phyloP scores from a whole-genome alignment of 495 filamentous ascomycete species.

The Xylaria grammica region DNA sequence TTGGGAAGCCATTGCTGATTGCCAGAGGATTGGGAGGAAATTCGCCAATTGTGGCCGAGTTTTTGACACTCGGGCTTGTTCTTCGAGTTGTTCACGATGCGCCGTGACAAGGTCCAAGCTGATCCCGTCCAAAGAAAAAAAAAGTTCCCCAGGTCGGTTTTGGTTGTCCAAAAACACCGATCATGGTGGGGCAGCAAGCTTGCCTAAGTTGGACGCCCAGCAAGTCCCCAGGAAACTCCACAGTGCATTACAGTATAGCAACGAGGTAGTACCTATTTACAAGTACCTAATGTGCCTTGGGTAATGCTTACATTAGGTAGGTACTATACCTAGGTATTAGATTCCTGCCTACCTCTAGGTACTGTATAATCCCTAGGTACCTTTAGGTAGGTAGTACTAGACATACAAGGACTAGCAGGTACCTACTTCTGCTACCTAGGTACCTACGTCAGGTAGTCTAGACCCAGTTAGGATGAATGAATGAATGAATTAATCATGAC shows the following conservation, averaged over 20 bases:
- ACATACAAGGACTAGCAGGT: too few relatives aligned
- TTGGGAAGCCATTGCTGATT: conserved; percentile 59
- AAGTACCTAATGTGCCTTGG: too few relatives aligned
- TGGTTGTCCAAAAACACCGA: conserved; percentile 1
- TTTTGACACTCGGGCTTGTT: neutral
- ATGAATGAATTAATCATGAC: conserved; percentile 15
- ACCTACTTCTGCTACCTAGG: too few relatives aligned
- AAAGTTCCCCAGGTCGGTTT: conserved; percentile 12
- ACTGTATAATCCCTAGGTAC: neutral
- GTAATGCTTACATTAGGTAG: too few relatives aligned
- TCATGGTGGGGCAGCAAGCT: conserved; percentile 10
- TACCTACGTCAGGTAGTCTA: neutral
- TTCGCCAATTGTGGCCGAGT: neutral
- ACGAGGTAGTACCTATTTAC: too few relatives aligned
- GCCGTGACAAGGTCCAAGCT: neutral
- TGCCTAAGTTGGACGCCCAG: neutral
- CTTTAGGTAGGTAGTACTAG: too few relatives aligned
- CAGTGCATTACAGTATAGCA: too few relatives aligned
- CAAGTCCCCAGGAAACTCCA: too few relatives aligned
- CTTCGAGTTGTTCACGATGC: conserved; percentile 5
- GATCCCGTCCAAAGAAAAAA: conserved; percentile 18
- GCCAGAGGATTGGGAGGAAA: neutral
- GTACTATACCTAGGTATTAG: too few relatives aligned
- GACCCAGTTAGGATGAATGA: neutral
- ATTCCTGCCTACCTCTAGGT: too few relatives aligned